Base-by-base conservation (phyloP, 139 green algal genomes). In the Deuterostichococcus epilithicus region DNA sequence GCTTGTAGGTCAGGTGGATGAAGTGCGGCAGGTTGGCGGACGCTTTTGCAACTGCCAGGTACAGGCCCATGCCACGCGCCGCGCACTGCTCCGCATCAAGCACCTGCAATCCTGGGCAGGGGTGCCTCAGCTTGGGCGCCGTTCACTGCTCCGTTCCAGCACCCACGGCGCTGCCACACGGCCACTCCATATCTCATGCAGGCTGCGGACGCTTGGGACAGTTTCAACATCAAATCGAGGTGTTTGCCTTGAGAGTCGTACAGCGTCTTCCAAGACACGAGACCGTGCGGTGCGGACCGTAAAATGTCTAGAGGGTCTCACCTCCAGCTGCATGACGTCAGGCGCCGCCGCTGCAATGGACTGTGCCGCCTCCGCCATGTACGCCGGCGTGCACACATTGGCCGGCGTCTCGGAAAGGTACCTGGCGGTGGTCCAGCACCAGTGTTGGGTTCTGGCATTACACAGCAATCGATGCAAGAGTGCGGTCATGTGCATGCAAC, bases 1-100 rank as follows among this genome's bases (percentile, higher is more conserved):
- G 86, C 10, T 77, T 95, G 88, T 99, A 99, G 3, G 86, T 97
- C 15, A 99, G 86, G 84, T 99, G 96, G 78, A 99, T 98, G 91
- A 99, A 98, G 78, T 97, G 93, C 33, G 92, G 92, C 0, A 93
- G 93, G 76, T 94, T 82, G 0, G 85, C 85, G 0, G 84, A 93
- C 69, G 91, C 92, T 20, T 20, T 63, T 0, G 95, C 84, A 28
- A 99, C 96, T 1, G 90, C 96, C 69, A 99, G 90, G 87, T 90
- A 99, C 39, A 80, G 83, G 6, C 96, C 96, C 96, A 99, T 99
- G 75, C 86, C 87, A 78, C 98, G 82, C 22, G 85, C 81, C 82
- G 95, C 91, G 83, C 96, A 99, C 18, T 95, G 89, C 6, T 82
- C 89, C 78, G 92, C 88, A 76, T 98, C 94, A 47, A 98, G 85